Conservation (phyloP, 805 yeast species). For the Sugiyamaella lignohabitans region DNA sequence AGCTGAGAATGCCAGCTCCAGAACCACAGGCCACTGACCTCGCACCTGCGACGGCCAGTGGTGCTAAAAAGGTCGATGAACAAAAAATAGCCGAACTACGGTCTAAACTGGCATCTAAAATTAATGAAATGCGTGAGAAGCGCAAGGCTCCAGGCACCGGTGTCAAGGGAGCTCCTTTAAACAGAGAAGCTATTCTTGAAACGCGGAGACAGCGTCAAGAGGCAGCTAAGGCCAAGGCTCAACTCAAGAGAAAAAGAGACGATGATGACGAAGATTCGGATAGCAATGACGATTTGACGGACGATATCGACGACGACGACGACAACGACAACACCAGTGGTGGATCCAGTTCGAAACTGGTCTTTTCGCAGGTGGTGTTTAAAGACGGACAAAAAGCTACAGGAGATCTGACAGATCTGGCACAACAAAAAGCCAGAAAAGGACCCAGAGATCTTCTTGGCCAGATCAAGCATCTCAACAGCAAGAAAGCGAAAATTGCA, state of each 20-base stretch:
- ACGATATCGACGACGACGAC: conserved; percentile 38
- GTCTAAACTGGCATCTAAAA: conserved; percentile 71
- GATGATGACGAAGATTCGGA: conserved; percentile 36
- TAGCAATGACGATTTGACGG: conserved; percentile 34
- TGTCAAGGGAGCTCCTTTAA: conserved; percentile 72
- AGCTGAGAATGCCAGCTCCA: conserved; percentile 23
- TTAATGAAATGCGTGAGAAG: conserved; percentile 60
- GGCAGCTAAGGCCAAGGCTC: conserved; percentile 30
- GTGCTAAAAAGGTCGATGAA: conserved; percentile 23
- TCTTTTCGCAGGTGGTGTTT: conserved; percentile 78
- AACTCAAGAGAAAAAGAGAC: conserved; percentile 30
- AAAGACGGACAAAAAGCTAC: conserved; percentile 75
- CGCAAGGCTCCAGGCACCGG: conserved; percentile 90
- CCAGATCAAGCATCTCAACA: conserved; percentile 70
- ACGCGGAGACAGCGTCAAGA: conserved; percentile 37
- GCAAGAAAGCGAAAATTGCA: conserved; percentile 58
- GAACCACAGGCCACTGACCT: background rate
- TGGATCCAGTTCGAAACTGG: conserved; percentile 31
- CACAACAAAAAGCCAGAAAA: conserved; percentile 51
- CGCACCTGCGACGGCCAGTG: conserved; percentile 10
- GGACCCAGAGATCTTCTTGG: conserved; percentile 87
- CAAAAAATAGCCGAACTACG: conserved; percentile 58
- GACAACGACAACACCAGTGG: conserved; percentile 27
- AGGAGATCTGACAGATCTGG: conserved; percentile 56
- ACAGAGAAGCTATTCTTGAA: conserved; percentile 70